Conservation (phyloP, 495 filamentous ascomycete species). For the Paragyromitra xinjiangensis region DNA sequence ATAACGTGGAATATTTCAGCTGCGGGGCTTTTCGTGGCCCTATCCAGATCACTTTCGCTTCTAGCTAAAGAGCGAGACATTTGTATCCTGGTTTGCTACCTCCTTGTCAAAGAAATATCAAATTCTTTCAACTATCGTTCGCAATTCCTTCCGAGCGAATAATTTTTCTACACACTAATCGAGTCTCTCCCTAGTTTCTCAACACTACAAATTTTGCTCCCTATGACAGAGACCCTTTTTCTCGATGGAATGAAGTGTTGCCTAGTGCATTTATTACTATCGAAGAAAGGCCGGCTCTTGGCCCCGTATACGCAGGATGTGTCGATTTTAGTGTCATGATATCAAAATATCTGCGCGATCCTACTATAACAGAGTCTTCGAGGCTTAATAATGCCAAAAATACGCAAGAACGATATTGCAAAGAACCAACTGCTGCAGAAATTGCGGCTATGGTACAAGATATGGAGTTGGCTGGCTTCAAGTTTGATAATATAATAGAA, state of each 20-base stretch:
- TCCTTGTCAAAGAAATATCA: not conserved
- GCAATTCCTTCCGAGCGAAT: not conserved
- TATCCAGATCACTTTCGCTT: constrained; percentile 26
- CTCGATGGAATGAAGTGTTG: constrained; percentile 21
- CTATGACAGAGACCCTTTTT: constrained; percentile 30
- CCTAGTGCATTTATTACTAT: constrained; percentile 31
- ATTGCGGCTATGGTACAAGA: not conserved
- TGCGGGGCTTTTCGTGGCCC: constrained; percentile 22
- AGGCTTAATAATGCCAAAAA: not conserved
- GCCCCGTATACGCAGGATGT: constrained; percentile 46
- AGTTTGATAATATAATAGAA: constrained; percentile 37
- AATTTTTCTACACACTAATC: not conserved
- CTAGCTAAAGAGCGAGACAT: constrained; percentile 29
- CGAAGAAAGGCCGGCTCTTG: constrained; percentile 42
- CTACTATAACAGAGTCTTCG: not conserved
- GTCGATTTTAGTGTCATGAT: constrained; percentile 48
- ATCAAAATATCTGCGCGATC: constrained; percentile 35
- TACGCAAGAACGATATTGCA: not conserved
- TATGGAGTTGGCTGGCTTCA: not conserved
- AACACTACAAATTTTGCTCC: constrained; percentile 17
- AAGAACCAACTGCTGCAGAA: not conserved
- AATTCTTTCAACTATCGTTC: not conserved
- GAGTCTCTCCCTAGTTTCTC: constrained; percentile 1
- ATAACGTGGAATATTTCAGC: constrained; percentile 1
- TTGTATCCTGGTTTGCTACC: constrained; percentile 22